Conservation (phyloP, 768 basidiomycete species). For the Tephrocybe sp. region DNA sequence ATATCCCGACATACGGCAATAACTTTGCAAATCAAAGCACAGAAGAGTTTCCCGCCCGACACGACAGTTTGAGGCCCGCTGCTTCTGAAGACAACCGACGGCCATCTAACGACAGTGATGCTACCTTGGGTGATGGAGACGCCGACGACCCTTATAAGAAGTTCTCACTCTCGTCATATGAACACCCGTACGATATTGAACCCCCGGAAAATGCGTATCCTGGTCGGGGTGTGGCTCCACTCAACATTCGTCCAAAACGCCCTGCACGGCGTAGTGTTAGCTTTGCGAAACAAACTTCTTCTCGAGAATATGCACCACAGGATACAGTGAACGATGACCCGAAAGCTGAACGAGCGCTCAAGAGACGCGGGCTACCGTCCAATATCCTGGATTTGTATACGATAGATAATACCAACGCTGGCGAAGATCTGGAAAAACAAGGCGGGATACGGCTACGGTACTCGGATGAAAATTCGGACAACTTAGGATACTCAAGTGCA, state of each 20-base stretch:
- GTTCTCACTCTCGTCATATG: conserved; percentile 55
- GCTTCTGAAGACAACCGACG: conserved; percentile 20
- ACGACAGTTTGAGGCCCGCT: conserved; percentile 15
- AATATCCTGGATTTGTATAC: conserved; percentile 55
- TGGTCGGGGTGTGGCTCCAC: conserved; percentile 19
- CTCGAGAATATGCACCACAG: conserved; percentile 22
- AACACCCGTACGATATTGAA: conserved; percentile 61
- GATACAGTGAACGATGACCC: conserved; percentile 19
- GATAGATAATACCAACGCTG: conserved; percentile 29
- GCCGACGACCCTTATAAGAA: conserved; percentile 32
- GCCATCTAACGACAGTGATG: conserved; percentile 36
- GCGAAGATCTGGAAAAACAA: conserved; percentile 16
- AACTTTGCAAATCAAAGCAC: conserved; percentile 15
- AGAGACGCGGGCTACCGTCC: conserved; percentile 47
- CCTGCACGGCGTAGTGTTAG: conserved; percentile 36
- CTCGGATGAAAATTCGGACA: conserved; percentile 19
- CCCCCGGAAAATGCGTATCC: conserved; percentile 48
- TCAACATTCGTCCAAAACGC: conserved; percentile 22
- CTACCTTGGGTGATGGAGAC: conserved; percentile 31
- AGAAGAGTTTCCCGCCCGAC: conserved; percentile 29
- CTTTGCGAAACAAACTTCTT: conserved; percentile 32
- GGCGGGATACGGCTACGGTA: conserved; percentile 12
- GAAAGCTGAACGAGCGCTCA: conserved; percentile 32
- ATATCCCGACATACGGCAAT: conserved; percentile 26
- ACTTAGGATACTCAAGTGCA: conserved; percentile 21